phyloP scores from a whole-genome alignment of 768 basidiomycete genomes.

The Leccinum variicolor region DNA sequence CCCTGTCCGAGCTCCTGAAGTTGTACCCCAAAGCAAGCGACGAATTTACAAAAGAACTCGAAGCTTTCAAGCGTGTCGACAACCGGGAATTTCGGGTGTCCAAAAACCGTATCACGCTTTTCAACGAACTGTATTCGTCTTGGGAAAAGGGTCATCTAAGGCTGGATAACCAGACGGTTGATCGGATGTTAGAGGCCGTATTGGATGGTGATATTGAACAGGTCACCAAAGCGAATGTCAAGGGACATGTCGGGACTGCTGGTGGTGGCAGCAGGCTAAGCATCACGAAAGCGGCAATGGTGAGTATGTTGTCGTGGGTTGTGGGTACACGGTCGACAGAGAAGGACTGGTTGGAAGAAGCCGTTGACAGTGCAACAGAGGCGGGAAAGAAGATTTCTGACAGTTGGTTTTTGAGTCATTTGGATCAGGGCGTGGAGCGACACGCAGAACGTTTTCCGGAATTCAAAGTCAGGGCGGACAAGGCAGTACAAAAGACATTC shows the following conservation, averaged over 20 bases:
- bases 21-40: conserved; percentile 16
- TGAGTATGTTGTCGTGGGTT: too few species aligned
- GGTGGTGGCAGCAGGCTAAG: too few species aligned
- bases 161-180: background rate
- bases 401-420: conserved; percentile 9
- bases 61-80: conserved; percentile 5
- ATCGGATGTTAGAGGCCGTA: background rate
- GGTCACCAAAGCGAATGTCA: background rate
- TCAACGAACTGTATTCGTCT: conserved; percentile 3
- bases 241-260: background rate
- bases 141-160: background rate
- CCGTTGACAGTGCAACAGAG: background rate
- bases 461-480: background rate
- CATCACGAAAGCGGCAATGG: too few species aligned
- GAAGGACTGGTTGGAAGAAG: conserved; percentile 1
- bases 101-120: conserved; percentile 15
- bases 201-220: conserved; percentile 6
- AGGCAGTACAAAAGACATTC: background rate
- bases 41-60: background rate
- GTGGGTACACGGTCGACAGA: background rate
- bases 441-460: background rate
- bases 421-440: conserved; percentile 3
- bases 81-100: conserved; percentile 5
- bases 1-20: background rate
- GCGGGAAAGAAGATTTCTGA: conserved; percentile 7